Base-by-base conservation (phyloP, 2,329 filamentous ascomycete genomes). In the Ophiostoma montium region DNA sequence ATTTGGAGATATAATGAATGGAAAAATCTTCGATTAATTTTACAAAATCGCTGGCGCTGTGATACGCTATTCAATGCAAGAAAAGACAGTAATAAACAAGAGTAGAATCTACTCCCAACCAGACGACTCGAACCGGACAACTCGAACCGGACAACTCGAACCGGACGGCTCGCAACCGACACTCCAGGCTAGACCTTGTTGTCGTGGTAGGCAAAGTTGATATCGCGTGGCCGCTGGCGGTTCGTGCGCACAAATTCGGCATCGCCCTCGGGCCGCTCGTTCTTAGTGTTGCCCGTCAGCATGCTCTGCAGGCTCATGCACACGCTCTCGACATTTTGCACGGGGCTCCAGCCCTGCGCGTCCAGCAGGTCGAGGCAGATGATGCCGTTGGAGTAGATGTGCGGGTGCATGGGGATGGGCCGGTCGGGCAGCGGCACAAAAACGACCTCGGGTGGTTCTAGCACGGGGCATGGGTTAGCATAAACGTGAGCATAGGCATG, bases 281-380 rank as follows among this genome's bases (percentile, higher is more conserved):
- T 83, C 67, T 89, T 90, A 11, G 78, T 83, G 64, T 98, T 98
- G 53, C 90, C 88, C 1, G 92, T 95, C 61, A 98, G 67, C 92
- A 98, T 98, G 69, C 87, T 95, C 67, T 98, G 92, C 49, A 98
- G 76, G 65, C 87, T 94, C 78, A 98, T 92, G 70, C 88, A 95
- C 23, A 98, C 82, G 60, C 85, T 94, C 70, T 96, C 90, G 9
- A 95, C 92, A 52, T 90, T 95, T 63, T 98, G 92, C 0, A 98
- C 90, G 0, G 92, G 92, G 44, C 84, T 92, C 92, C 92, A 98
- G 50, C 92, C 92, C 55, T 87, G 82, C 10, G 76, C 72, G 47
- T 87, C 87, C 9, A 98, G 79, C 1, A 98, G 76, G 59, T 98
- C 92, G 45, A 98, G 82, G 61, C 92, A 98, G 62, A 98, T 98